phyloP scores from a whole-genome alignment of 352 stramenopile genomes.

The Phytopythium oedochilum region DNA sequence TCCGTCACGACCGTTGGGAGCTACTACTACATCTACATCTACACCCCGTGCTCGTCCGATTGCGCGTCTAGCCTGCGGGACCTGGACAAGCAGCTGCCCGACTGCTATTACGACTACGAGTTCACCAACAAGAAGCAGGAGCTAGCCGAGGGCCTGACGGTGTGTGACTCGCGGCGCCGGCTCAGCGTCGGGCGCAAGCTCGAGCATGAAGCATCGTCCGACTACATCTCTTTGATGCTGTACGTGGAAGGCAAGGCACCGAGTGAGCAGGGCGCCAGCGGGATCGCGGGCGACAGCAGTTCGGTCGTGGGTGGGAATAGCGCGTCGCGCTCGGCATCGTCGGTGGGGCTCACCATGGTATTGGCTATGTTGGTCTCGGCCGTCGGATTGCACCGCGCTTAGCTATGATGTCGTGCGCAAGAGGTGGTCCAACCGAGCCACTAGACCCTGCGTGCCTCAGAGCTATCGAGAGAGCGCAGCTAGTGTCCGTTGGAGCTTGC shows the following conservation, averaged over 20 bases:
- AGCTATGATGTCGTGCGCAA: no score
- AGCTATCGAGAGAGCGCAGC: no score
- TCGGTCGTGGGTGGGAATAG: background rate
- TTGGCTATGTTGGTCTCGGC: background rate
- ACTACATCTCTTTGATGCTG: background rate
- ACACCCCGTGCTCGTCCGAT: conserved; percentile 18
- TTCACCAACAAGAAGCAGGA: conserved; percentile 27
- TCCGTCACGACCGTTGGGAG: background rate
- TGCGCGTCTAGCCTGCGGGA: conserved; percentile 13
- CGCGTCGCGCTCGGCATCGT: background rate
- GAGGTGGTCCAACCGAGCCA: no score
- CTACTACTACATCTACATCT: conserved; percentile 16
- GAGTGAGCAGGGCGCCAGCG: background rate
- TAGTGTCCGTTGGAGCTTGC: no score
- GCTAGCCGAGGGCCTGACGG: conserved; percentile 1
- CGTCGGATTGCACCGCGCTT: background rate
- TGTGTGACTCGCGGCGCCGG: conserved; percentile 1
- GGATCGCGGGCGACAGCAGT: background rate
- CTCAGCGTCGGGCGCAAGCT: background rate
- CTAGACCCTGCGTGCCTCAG: no score
- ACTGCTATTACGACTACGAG: conserved; percentile 32
- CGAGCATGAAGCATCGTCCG: background rate
- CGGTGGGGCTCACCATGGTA: background rate
- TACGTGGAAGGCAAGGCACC: background rate
- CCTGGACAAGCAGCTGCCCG: conserved; percentile 14